These are phyloP conservation scores for Sporothrix inflata DNA, from an alignment of 2,329 filamentous ascomycete genomes.

Conservation along the genomic window DNA sequence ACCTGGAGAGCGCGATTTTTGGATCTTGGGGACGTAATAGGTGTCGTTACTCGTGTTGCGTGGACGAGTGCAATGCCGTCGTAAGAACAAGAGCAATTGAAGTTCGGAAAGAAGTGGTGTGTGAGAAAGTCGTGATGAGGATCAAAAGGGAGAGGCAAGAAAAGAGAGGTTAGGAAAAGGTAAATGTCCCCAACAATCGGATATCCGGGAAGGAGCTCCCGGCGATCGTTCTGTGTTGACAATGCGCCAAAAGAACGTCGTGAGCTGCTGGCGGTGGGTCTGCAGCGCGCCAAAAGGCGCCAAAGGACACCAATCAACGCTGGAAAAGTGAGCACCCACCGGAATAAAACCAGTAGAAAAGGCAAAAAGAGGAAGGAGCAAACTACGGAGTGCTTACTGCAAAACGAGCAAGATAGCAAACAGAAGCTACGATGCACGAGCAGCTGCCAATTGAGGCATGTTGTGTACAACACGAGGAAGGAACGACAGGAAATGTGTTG, in stretches of 20 bases:
- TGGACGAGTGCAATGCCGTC: background rate
- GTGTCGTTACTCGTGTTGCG: background rate
- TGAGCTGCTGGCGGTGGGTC: slow-evolving; percentile 3
- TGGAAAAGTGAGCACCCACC: background rate
- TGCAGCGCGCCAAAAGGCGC: background rate
- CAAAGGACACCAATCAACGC: background rate
- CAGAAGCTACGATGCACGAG: background rate
- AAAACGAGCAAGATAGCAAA: background rate
- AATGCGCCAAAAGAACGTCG: background rate
- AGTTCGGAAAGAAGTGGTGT: background rate
- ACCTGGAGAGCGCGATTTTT: slow-evolving; percentile 3
- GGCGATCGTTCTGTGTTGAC: slow-evolving; percentile 8
- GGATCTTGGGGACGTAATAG: background rate
- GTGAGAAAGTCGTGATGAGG: background rate
- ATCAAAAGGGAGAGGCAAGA: background rate
- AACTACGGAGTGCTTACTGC: background rate
- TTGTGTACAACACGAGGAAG: background rate
- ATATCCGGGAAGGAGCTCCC: background rate
- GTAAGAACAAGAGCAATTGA: background rate
- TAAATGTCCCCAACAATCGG: background rate
- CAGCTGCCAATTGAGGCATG: slow-evolving; percentile 6
- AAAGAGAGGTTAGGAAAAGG: background rate
- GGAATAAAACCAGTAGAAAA: slow-evolving; percentile 7
- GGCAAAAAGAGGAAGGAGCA: background rate
- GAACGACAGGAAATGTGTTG: background rate